phyloP scores from a whole-genome alignment of 2,329 filamentous ascomycete genomes.

The Apiospora hydei region DNA sequence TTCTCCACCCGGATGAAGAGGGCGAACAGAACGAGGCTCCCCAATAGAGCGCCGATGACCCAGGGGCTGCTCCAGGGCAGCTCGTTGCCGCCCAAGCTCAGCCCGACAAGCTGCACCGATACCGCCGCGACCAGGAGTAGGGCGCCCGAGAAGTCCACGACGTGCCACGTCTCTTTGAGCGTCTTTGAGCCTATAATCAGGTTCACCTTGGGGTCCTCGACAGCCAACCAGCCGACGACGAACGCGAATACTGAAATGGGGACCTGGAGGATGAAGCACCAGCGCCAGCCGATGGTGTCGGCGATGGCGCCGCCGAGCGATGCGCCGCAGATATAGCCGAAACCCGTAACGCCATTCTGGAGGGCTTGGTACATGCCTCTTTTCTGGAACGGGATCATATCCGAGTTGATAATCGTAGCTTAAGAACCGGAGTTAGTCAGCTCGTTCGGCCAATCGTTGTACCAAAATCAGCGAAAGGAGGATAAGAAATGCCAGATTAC shows the following conservation, averaged over 20 bases:
- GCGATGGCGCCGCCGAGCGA: slow-evolving; percentile 68
- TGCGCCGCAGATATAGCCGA: slow-evolving; percentile 68
- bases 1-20: slow-evolving; percentile 58
- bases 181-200: slow-evolving; percentile 31
- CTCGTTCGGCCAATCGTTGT: slow-evolving; percentile 25
- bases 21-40: slow-evolving; percentile 51
- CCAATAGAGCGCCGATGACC: slow-evolving; percentile 54
- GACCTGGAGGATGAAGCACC: slow-evolving; percentile 70
- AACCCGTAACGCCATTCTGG: slow-evolving; percentile 68
- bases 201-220: slow-evolving; percentile 52
- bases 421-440: not conserved
- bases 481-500: slow-evolving; percentile 28
- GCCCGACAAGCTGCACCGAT: slow-evolving; percentile 61
- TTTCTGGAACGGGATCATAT: slow-evolving; percentile 65
- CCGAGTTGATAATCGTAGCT: slow-evolving; percentile 67
- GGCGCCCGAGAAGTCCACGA: slow-evolving; percentile 65
- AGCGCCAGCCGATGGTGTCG: slow-evolving; percentile 72
- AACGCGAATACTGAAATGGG: slow-evolving; percentile 65
- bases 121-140: slow-evolving; percentile 64
- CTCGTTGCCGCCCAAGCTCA: slow-evolving; percentile 64
- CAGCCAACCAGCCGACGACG: slow-evolving; percentile 58
- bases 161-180: slow-evolving; percentile 52
- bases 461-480: slow-evolving; percentile 29
- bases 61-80: slow-evolving; percentile 58
- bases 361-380: slow-evolving; percentile 67